Conservation (phyloP, 2,329 filamentous ascomycete species). For the Fusarium austroafricanum region DNA sequence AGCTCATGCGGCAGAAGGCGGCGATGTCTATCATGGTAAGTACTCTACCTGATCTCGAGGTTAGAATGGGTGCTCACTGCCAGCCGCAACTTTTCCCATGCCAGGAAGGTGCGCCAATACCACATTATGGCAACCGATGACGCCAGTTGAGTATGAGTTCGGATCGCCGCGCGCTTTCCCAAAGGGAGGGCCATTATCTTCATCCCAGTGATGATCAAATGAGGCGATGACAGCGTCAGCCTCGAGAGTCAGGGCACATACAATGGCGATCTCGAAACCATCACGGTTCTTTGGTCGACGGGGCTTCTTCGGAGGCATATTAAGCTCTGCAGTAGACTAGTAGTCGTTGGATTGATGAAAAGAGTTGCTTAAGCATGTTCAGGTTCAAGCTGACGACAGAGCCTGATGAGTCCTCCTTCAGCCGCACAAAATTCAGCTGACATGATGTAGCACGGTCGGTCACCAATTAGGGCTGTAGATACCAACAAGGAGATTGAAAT, state of each 20-base stretch:
- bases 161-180: neutral
- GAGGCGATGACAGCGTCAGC: neutral
- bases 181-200: neutral
- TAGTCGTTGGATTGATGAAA: neutral
- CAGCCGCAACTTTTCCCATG: constrained; percentile 3
- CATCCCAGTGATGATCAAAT: constrained; percentile 10
- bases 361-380: neutral
- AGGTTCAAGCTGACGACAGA: neutral
- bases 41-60: too few species aligned
- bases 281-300: neutral
- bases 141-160: constrained; percentile 4
- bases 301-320: neutral
- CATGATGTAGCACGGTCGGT: neutral
- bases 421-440: neutral
- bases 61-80: neutral
- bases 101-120: constrained; percentile 1
- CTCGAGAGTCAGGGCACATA: constrained; percentile 1
- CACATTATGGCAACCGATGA: constrained; percentile 3
- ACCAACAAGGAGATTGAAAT: neutral
- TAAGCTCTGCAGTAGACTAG: neutral
- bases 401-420: neutral
- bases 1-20: neutral
- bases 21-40: neutral
- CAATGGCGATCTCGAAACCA: constrained; percentile 11
- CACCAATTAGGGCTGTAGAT: neutral